Evolutionary conservation across 2,329 filamentous ascomycete species (phyloP), one percentile per base, ranked within the genome.

Genomic region (Talaromyces sp.): DNA sequence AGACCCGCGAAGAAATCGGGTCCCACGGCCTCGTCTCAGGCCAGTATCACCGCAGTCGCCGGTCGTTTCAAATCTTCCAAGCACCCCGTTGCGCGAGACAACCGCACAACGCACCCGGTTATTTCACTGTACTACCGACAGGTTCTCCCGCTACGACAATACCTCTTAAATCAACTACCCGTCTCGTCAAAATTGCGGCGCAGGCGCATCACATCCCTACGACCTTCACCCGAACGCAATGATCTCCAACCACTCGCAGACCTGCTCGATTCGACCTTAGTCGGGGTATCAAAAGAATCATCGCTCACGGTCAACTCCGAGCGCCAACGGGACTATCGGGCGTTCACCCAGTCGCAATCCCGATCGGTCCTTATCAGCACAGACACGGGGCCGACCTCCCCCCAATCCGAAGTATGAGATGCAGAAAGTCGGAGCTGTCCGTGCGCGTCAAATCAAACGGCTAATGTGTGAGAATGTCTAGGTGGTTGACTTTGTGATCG

Each of bases 401-500:
- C 79, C 3, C 87, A 90, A 65, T 77, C 81, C 20, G 87, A 90
- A 78, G 87, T 89, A 74, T 17, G 19, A 32, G 33, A 10, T 32
- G 52, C 47, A 52, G 49, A 30, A 44, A 44, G 27, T 49, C 30
- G 44, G 40, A 24, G 48, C 32, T 27, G 32, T 36, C 33, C 35
- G 30, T 36, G 14, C 22, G n/a, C 22, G n/a, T 20, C 44, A 36
- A 47, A 37, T 20, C 44, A 36, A 47, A 37, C 44, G 30, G 8
- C 32, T 36, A 37, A 47, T 37, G 30, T 16, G 6, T 37, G 33
- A 13, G 14, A 22, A 29, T 40, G 29, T 56, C 16, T 62, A 91
- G 88, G 82, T 93, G 61, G 80, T 93, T 39, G 87, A 92, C 65
- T 91, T 89, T 70, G 82, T 83, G 24, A 84, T 97, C 37, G 91